A percentile compares a stretch with the other conserved stretches of the same genome.
Evolutionary conservation across 331 rosid species (phyloP).

Genomic region (Stylosanthes scabra): DNA sequence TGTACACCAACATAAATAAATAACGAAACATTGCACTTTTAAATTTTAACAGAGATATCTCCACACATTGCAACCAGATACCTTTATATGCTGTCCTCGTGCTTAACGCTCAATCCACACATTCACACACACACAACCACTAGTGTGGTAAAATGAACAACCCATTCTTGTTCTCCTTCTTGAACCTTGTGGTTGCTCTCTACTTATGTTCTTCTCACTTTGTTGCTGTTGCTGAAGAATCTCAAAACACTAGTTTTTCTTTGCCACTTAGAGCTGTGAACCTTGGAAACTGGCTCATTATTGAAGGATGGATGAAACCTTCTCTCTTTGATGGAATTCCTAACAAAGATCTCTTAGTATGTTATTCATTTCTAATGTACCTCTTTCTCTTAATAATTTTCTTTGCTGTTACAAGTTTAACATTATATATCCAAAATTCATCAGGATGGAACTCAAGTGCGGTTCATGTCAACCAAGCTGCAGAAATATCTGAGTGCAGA

Average conservation of each 20-base stretch:
- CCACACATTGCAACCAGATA: conserved; percentile 6
- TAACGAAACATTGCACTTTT: no score
- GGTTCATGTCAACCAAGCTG: conserved; percentile 55
- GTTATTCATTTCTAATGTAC: background rate
- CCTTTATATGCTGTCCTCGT: conserved; percentile 4
- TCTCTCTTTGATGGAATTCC: conserved; percentile 59
- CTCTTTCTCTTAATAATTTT: no score
- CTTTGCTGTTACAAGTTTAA: background rate
- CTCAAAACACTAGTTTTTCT: conserved; percentile 13
- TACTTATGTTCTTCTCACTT: conserved; percentile 26
- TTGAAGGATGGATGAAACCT: conserved; percentile 74
- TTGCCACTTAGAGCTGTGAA: conserved; percentile 68
- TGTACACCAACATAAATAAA: background rate
- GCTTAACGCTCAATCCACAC: conserved; percentile 21
- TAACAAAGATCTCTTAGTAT: conserved; percentile 69
- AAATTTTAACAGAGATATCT: background rate
- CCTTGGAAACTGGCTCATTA: conserved; percentile 70
- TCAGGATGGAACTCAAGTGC: conserved; percentile 77
- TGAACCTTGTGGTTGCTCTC: conserved; percentile 28
- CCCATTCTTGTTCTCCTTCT: conserved; percentile 4
- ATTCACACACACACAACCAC: background rate
- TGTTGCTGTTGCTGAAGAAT: conserved; percentile 38
- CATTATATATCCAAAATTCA: conserved; percentile 13
- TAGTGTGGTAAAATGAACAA: conserved; percentile 35
- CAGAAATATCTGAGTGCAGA: conserved; percentile 58